A percentile compares a stretch with the other conserved stretches of the same genome.
These are phyloP conservation scores for Leccinum longicurvipes DNA, from an alignment of 768 basidiomycete genomes.

Conservation along the genomic window DNA sequence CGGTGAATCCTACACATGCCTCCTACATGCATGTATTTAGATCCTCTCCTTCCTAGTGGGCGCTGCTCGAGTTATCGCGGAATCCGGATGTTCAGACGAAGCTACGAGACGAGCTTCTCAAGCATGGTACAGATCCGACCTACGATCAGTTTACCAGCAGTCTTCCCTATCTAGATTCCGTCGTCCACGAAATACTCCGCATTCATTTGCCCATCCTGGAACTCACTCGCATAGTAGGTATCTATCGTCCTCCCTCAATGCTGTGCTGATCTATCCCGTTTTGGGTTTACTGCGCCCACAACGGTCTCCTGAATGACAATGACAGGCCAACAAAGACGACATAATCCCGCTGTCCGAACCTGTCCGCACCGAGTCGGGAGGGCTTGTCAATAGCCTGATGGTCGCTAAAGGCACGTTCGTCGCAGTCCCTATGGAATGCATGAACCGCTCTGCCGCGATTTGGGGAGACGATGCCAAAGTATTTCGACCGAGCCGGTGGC, in stretches of 20 bases:
- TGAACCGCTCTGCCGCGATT: conserved; percentile 48
- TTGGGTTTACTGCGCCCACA: neutral
- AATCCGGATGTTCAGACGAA: conserved; percentile 44
- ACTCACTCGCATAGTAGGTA: conserved; percentile 6
- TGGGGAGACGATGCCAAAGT: conserved; percentile 61
- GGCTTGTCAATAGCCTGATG: conserved; percentile 35
- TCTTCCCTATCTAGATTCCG: conserved; percentile 54
- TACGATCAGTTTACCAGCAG: conserved; percentile 49
- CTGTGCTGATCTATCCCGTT: neutral
- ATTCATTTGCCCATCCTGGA: conserved; percentile 38
- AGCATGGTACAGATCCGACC: conserved; percentile 44
- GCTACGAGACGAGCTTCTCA: conserved; percentile 47
- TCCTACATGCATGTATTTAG: neutral
- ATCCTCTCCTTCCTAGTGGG: conserved; percentile 39
- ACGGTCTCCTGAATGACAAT: neutral
- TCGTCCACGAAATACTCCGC: conserved; percentile 44
- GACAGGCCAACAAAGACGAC: conserved; percentile 49
- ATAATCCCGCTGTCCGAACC: conserved; percentile 52
- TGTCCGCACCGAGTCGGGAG: conserved; percentile 39
- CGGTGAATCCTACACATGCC: neutral
- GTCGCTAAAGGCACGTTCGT: conserved; percentile 48
- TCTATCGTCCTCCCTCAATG: neutral
- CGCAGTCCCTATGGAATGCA: conserved; percentile 39
- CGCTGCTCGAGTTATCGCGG: conserved; percentile 51
- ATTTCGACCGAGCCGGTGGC: conserved; percentile 66